Conservation (phyloP, 257 asterid species). For the Vinca minor region DNA sequence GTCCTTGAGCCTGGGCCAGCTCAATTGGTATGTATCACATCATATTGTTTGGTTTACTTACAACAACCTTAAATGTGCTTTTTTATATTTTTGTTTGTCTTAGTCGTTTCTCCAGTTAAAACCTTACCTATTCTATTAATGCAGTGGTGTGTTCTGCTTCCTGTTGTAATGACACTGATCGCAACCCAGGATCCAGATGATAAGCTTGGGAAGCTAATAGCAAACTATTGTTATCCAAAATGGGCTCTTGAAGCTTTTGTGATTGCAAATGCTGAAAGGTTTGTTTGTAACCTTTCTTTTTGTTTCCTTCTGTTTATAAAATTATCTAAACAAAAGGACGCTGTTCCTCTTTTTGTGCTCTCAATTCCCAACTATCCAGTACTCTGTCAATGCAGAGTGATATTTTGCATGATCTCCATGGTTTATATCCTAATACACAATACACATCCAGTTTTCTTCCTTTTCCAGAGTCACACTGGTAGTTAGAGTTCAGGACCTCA, state of each 20-base stretch:
- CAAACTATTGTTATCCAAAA: constrained; percentile 67
- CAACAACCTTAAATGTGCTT: neutral
- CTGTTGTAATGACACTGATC: constrained; percentile 79
- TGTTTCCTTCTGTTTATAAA: constrained; percentile 3
- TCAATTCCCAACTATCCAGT: neutral
- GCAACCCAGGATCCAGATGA: constrained; percentile 73
- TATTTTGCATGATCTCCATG: neutral
- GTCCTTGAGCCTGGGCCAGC: constrained; percentile 72
- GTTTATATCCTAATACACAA: neutral
- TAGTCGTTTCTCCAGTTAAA: neutral
- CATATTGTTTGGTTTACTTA: neutral
- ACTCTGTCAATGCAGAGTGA: constrained; percentile 6
- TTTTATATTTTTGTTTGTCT: neutral
- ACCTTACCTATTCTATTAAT: constrained; percentile 11
- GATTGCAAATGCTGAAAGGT: constrained; percentile 88
- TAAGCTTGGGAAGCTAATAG: constrained; percentile 34
- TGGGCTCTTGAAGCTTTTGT: constrained; percentile 94
- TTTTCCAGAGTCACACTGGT: neutral
- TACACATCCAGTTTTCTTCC: neutral
- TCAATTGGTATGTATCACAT: constrained; percentile 58
- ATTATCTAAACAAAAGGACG: neutral
- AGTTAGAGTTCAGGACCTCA: neutral
- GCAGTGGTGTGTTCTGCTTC: constrained; percentile 98
- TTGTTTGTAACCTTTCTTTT: constrained; percentile 13
- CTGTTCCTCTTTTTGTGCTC: constrained; percentile 5